These are phyloP conservation scores for Fusarium redolens DNA, from an alignment of 2,329 filamentous ascomycete species.

Conservation along the genomic window DNA sequence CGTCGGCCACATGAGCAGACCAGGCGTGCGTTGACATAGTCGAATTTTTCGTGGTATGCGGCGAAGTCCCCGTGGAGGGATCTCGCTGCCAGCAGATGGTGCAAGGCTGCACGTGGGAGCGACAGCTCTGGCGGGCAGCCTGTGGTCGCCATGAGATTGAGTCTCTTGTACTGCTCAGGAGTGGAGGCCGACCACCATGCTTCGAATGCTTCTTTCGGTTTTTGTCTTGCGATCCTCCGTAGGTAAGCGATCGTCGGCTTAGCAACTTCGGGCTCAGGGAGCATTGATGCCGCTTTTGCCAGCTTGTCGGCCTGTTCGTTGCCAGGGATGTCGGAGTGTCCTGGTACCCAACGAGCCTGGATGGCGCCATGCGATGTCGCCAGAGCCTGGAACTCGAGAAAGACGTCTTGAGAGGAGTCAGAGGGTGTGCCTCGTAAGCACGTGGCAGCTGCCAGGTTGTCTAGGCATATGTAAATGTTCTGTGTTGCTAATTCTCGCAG, in stretches of 20 bases:
- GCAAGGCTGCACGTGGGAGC: too few relatives aligned
- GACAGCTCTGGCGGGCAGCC: too few relatives aligned
- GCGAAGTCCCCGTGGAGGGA: too few relatives aligned
- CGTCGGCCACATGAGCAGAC: neutral
- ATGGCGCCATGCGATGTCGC: neutral
- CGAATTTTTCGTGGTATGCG: too few relatives aligned
- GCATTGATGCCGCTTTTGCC: neutral
- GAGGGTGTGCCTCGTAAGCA: constrained; percentile 23
- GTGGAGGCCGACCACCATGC: neutral
- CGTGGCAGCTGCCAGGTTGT: constrained; percentile 22
- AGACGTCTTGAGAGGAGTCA: constrained; percentile 30
- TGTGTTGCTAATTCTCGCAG: neutral
- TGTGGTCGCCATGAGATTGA: neutral
- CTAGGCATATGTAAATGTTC: constrained; percentile 27
- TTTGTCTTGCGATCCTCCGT: too few relatives aligned
- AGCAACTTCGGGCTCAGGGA: neutral
- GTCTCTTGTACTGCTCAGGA: neutral
- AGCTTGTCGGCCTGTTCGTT: neutral
- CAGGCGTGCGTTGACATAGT: too few relatives aligned
- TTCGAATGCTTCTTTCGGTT: neutral
- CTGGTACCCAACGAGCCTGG: neutral
- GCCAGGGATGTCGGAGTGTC: neutral
- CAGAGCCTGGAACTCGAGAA: constrained; percentile 5
- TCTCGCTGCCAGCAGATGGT: too few relatives aligned
- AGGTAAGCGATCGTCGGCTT: too few relatives aligned